These are phyloP conservation scores for Sporothrix schenckii DNA, from an alignment of 2,329 filamentous ascomycete genomes.

Conservation along the genomic window DNA sequence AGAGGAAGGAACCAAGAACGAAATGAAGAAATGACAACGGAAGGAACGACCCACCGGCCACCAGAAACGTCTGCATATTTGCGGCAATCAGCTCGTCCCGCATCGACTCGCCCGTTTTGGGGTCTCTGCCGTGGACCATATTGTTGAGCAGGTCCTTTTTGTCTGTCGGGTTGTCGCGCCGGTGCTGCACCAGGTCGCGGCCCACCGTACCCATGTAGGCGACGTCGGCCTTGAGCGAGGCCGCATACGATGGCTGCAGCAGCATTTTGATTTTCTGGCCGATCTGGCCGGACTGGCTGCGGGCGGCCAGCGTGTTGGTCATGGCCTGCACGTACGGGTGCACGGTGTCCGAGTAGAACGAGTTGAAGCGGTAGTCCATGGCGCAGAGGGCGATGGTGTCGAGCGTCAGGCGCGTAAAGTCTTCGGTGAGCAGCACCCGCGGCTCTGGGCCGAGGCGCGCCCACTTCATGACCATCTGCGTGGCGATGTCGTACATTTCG, in stretches of 20 bases:
- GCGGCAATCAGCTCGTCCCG: constrained; percentile 69
- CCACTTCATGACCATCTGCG: constrained; percentile 69
- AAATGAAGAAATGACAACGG: background rate
- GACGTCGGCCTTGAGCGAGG: constrained; percentile 30
- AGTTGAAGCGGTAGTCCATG: constrained; percentile 64
- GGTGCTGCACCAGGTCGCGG: constrained; percentile 31
- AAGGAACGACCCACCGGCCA: background rate
- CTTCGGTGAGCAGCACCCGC: constrained; percentile 63
- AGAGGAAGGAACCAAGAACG: background rate
- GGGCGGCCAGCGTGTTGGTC: constrained; percentile 51
- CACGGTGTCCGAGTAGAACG: constrained; percentile 63
- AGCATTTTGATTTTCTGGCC: constrained; percentile 28
- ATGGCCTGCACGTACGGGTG: constrained; percentile 73
- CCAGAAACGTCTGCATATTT: constrained; percentile 22
- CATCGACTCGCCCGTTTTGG: constrained; percentile 67
- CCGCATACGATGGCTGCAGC: constrained; percentile 29
- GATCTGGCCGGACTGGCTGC: constrained; percentile 31
- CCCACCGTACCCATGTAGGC: constrained; percentile 32
- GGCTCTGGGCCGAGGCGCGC: constrained; percentile 61
- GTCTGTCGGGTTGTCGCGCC: constrained; percentile 46
- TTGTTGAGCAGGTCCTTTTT: constrained; percentile 69
- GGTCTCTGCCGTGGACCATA: constrained; percentile 69
- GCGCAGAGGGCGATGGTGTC: constrained; percentile 65
- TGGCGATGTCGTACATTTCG: constrained; percentile 68
- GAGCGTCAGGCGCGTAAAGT: constrained; percentile 65